A percentile compares a stretch with the other conserved stretches of the same genome.
Evolutionary conservation across 2,329 filamentous ascomycete species (phyloP).

Genomic region (Huntiella savannae): DNA sequence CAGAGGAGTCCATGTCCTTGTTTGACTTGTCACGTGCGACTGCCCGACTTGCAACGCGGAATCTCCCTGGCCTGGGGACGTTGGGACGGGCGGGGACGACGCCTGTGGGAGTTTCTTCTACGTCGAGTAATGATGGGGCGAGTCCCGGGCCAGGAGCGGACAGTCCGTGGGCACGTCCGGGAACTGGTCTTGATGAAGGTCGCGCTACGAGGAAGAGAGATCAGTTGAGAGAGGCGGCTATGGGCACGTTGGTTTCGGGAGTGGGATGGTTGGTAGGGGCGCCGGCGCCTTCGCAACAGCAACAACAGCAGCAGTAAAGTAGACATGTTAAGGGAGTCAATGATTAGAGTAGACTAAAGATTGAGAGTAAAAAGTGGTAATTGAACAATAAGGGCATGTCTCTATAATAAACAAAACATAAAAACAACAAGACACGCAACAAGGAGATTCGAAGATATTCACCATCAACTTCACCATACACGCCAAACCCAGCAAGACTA

Average conservation of each 20-base stretch:
- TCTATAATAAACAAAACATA: background rate
- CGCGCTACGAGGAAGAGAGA: constrained; percentile 43
- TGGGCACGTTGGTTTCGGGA: constrained; percentile 46
- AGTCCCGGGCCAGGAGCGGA: background rate
- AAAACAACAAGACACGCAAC: background rate
- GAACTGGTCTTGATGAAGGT: constrained; percentile 13
- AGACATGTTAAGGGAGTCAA: no score
- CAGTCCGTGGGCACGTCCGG: no score
- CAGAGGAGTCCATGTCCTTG: constrained; percentile 44
- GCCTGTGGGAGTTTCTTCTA: constrained; percentile 16
- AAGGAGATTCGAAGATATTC: background rate
- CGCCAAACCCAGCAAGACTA: background rate
- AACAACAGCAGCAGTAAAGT: background rate
- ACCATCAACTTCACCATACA: background rate
- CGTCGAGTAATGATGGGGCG: constrained; percentile 14
- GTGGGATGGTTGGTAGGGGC: constrained; percentile 42
- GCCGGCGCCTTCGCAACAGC: constrained; percentile 7
- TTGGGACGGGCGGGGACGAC: constrained; percentile 16
- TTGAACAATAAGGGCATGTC: background rate
- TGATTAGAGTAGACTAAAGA: background rate
- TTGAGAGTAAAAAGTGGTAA: constrained; percentile 11
- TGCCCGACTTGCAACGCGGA: constrained; percentile 37
- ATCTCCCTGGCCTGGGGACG: constrained; percentile 35
- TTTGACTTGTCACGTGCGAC: constrained; percentile 45
- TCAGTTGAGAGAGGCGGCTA: constrained; percentile 45